Base-by-base conservation (phyloP, 139 green algal genomes). In the Micromonas pusilla region DNA sequence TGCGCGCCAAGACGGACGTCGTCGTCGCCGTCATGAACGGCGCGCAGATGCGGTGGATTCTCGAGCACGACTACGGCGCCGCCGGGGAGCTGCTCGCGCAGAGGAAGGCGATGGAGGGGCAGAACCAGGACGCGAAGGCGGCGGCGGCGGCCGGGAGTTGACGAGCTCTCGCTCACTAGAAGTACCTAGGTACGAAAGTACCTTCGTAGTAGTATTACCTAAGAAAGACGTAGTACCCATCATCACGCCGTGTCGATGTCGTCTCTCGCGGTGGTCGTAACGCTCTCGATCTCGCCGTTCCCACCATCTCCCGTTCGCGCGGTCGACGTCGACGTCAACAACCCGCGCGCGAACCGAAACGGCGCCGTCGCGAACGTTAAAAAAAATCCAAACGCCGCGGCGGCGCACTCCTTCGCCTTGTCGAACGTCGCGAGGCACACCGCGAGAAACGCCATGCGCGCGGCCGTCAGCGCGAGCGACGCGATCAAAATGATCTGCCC, bases 1-100 rank as follows among this genome's bases (percentile, higher is more conserved):
- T 68, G 62, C 62, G 62, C 62, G 62, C 62, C 26, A 30, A 36
- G 25, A 68, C 62, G 26, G 26, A 68, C 26, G 5, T 32, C 26
- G 20, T 28, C 9, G 62, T 68, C 16, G 20, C 25, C 5, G 62
- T 68, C n/a, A 68, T 68, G 26, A 68, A 30, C 62, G 26, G n/a
- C 9, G 5, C 13, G 26, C 62, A 68, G 26, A 36, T 68, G 62
- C 62, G 20, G 25, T 32, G 62, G n/a, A 68, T 68, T 16, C 62
- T 68, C 5, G 62, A 32, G 25, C n/a, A 68, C 25, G 62, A 68
- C 62, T 68, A 68, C 62, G 62, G 62, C 25, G 25, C n/a, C 26
- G 62, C 13, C n/a, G 62, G 26, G 4, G 62, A 68, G 26, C 6
- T 68, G 45, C 9, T 16, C 45, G 16, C 9, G 45, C 9, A 9